These are phyloP conservation scores for Pleurotus tuber-regium DNA, from an alignment of 768 basidiomycete species.

Conservation along the genomic window DNA sequence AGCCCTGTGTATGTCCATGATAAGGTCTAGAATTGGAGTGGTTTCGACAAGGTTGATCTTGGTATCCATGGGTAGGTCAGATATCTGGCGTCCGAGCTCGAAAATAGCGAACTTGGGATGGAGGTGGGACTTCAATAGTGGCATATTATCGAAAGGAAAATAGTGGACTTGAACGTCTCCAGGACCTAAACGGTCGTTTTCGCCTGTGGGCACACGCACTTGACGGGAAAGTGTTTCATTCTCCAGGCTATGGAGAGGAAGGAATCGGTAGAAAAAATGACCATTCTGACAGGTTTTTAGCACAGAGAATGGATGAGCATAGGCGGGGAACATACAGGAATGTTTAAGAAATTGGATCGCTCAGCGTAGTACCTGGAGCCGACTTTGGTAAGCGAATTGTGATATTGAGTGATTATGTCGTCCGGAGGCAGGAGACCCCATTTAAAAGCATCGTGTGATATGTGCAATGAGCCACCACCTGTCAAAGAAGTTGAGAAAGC, in stretches of 20 bases:
- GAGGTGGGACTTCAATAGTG: constrained; percentile 13
- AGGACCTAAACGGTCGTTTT: not conserved
- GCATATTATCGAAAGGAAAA: constrained; percentile 14
- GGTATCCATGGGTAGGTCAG: not conserved
- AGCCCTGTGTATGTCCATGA: not conserved
- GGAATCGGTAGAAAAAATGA: not conserved
- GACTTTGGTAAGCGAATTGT: not conserved
- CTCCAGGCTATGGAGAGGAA: not conserved
- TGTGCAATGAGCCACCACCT: not conserved
- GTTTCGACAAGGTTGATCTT: not conserved
- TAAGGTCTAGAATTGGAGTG: not conserved
- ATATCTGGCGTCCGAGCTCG: constrained; percentile 16
- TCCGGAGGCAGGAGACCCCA: constrained; percentile 15
- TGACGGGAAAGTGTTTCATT: not conserved
- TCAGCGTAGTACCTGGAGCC: not conserved
- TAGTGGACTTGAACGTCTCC: not conserved
- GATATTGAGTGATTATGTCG: constrained; percentile 1
- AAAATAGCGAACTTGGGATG: constrained; percentile 18
- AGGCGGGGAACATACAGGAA: not conserved
- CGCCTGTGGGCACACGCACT: not conserved
- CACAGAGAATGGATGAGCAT: not conserved
- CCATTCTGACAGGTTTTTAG: not conserved
- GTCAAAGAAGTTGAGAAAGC: not conserved
- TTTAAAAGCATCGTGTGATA: not conserved
- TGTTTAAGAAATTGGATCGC: not conserved